Percentiles rank a stretch among this genome's conserved stretches.
phyloP scores from a whole-genome alignment of 805 yeast species.

The Yarrowia porcina region DNA sequence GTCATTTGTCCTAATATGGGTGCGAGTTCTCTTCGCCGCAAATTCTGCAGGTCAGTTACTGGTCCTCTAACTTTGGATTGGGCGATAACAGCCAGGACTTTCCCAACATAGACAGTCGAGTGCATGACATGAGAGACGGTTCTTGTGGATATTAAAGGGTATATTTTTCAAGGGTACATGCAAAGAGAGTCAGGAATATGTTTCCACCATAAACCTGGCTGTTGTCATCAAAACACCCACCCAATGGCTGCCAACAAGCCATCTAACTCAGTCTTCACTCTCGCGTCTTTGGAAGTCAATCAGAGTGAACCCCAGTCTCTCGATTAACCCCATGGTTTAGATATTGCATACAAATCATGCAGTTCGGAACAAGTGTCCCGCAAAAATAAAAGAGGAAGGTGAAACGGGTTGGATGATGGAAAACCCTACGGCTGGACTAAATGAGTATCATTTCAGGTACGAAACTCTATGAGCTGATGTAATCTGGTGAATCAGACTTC shows the following conservation, averaged over 20 bases:
- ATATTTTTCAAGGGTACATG: not conserved
- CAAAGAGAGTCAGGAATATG: not conserved
- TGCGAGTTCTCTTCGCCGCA: not conserved
- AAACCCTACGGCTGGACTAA: not conserved
- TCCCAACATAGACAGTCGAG: not conserved
- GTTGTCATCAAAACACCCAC: too few species aligned
- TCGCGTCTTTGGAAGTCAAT: not conserved
- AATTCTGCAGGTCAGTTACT: slow-evolving; percentile 9
- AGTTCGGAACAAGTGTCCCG: slow-evolving; percentile 1
- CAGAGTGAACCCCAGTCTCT: not conserved
- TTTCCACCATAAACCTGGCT: too few species aligned
- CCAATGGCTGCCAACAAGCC: too few species aligned
- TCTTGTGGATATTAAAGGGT: not conserved
- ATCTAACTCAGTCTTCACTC: too few species aligned
- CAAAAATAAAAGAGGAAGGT: not conserved
- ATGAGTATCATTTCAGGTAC: not conserved
- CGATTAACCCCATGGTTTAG: not conserved
- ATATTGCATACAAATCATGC: not conserved
- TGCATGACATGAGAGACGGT: not conserved
- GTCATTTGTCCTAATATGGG: not conserved
- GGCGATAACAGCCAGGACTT: slow-evolving; percentile 19
- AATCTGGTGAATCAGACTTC: too few species aligned
- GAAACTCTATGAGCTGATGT: not conserved
- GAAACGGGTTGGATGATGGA: not conserved
- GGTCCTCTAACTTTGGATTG: slow-evolving; percentile 11